These are phyloP conservation scores for Cryptococcus sp. DNA, from an alignment of 1,284 basidiomycete species.

Conservation along the genomic window DNA sequence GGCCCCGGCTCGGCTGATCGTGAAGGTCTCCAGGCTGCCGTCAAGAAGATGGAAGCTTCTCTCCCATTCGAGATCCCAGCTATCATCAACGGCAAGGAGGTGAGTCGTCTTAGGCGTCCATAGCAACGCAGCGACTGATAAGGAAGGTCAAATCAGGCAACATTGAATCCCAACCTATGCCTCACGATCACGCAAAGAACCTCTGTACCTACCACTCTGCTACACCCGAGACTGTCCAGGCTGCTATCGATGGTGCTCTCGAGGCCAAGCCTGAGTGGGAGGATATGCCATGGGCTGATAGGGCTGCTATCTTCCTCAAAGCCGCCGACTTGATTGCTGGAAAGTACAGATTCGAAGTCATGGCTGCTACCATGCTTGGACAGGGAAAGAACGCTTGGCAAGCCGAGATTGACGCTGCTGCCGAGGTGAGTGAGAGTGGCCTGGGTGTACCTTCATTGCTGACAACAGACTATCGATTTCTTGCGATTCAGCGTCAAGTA, in stretches of 20 bases:
- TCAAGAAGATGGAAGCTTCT: conserved; percentile 74
- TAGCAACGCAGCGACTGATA: background rate
- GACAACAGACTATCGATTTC: conserved; percentile 76
- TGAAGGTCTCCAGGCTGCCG: conserved; percentile 65
- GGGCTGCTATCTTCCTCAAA: conserved; percentile 96
- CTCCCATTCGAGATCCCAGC: conserved; percentile 88
- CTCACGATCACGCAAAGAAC: conserved; percentile 73
- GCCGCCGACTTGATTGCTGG: conserved; percentile 89
- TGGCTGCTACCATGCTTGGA: conserved; percentile 96
- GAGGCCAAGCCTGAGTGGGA: conserved; percentile 87
- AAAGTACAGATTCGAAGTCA: conserved; percentile 90
- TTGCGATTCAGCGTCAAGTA: conserved; percentile 95
- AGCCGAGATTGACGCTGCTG: conserved; percentile 98
- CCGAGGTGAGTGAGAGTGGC: conserved; percentile 63
- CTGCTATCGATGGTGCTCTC: conserved; percentile 84
- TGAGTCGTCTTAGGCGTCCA: conserved; percentile 46
- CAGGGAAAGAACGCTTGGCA: conserved; percentile 99
- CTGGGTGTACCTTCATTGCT: background rate
- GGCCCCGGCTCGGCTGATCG: conserved; percentile 76
- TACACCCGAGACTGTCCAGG: conserved; percentile 65
- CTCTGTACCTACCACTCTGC: conserved; percentile 89
- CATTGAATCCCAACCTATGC: conserved; percentile 71
- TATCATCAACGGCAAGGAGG: conserved; percentile 84
- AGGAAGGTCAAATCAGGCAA: conserved; percentile 76
- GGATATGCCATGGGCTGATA: conserved; percentile 89